A percentile compares a stretch with the other conserved stretches of the same genome.
phyloP scores from a whole-genome alignment of 176 grass and related monocot species.

The Zizania latifolia region DNA sequence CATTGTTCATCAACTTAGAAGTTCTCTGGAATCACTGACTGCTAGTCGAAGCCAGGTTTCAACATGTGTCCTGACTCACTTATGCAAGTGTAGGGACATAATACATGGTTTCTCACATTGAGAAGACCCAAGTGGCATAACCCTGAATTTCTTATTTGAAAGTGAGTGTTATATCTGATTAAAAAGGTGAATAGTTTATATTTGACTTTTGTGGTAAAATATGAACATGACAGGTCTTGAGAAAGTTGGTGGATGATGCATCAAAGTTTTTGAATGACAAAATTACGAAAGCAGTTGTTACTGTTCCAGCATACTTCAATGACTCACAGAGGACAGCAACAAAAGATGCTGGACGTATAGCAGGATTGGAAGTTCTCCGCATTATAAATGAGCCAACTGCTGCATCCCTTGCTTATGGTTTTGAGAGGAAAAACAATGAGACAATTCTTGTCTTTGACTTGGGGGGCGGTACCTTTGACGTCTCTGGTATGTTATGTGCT shows the following conservation, averaged over 20 bases:
- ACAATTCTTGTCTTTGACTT: conserved; percentile 96
- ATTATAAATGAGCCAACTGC: conserved; percentile 99
- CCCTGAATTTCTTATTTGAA: background rate
- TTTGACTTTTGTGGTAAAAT: background rate
- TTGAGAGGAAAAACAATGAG: conserved; percentile 98
- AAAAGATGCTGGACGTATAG: conserved; percentile 98
- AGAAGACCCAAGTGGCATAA: background rate
- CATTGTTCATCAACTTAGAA: background rate
- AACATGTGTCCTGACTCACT: background rate
- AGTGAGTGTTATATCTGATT: background rate
- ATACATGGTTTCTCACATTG: background rate
- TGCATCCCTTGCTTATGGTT: conserved; percentile 95
- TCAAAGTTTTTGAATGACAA: conserved; percentile 98
- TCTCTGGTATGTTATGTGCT: conserved; percentile 71
- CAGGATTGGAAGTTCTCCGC: conserved; percentile 97
- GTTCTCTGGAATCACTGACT: background rate
- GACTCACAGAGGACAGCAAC: conserved; percentile 98
- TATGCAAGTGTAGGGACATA: background rate
- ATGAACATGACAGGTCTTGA: conserved; percentile 59
- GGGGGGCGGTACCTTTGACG: conserved; percentile 98
- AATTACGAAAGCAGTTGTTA: conserved; percentile 96
- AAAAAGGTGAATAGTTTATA: no score
- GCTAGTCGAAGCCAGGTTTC: background rate
- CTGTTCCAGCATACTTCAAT: conserved; percentile 97
- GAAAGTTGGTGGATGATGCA: conserved; percentile 92